Conservation (phyloP, 805 yeast genomes). For the Metschnikowia colocasiae region DNA sequence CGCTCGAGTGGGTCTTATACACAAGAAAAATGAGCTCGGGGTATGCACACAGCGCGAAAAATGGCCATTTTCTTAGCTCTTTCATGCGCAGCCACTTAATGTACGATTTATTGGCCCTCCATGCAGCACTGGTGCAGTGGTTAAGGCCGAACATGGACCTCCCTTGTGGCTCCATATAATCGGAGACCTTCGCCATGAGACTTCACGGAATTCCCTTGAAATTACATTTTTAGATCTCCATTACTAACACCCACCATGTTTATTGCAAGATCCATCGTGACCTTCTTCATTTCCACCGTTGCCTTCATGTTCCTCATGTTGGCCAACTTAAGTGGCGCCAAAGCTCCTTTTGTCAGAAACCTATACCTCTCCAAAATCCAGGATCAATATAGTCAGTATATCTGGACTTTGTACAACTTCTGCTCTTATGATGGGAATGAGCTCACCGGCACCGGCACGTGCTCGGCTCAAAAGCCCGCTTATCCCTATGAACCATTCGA, state of each 20-base stretch:
- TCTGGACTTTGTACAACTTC: constrained; percentile 13
- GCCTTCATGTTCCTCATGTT: constrained; percentile 14
- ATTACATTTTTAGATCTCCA: neutral
- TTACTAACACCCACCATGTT: constrained; percentile 1
- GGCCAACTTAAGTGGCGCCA: constrained; percentile 15
- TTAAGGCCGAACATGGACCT: constrained; percentile 5
- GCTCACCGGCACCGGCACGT: constrained; percentile 9
- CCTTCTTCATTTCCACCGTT: constrained; percentile 13
- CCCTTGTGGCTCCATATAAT: neutral
- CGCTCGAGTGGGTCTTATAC: neutral
- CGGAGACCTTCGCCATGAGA: neutral
- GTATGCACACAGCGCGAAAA: neutral
- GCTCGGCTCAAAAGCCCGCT: constrained; percentile 10
- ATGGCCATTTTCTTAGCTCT: constrained; percentile 2
- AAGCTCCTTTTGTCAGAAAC: constrained; percentile 12
- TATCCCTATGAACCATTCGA: constrained; percentile 12
- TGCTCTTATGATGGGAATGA: constrained; percentile 11
- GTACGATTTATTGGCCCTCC: neutral
- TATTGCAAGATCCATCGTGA: constrained; percentile 10
- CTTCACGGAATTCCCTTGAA: neutral
- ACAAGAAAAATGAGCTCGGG: constrained; percentile 4
- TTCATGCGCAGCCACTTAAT: constrained; percentile 1
- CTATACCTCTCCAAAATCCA: constrained; percentile 11
- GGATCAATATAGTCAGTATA: constrained; percentile 10
- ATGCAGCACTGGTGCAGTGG: constrained; percentile 3